Conservation (phyloP, 306 rosid species). For the Pterocarpus santalinus region DNA sequence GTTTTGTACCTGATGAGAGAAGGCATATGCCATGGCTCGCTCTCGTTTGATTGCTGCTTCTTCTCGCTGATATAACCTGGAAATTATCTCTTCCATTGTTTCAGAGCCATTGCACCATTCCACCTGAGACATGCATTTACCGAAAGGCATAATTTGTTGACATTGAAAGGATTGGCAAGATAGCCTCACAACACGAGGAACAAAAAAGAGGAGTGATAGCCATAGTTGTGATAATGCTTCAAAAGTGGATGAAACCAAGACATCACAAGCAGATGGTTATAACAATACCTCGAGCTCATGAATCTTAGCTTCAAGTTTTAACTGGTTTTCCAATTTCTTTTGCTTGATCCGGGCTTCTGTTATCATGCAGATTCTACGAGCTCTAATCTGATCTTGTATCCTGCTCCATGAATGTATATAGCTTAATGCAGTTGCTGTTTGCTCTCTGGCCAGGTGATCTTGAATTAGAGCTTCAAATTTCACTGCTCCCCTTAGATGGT, state of each 20-base stretch:
- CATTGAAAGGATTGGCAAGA: slow-evolving; percentile 26
- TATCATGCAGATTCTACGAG: slow-evolving; percentile 76
- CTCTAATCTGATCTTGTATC: slow-evolving; percentile 73
- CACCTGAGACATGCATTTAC: slow-evolving; percentile 52
- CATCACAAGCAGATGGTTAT: background rate
- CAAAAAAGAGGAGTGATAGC: background rate
- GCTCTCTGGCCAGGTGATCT: slow-evolving; percentile 65
- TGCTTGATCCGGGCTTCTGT: slow-evolving; percentile 69
- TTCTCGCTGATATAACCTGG: slow-evolving; percentile 75
- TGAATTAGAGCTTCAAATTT: slow-evolving; percentile 60
- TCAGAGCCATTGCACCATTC: slow-evolving; percentile 86
- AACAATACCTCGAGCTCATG: slow-evolving; percentile 75
- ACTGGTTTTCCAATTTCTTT: slow-evolving; percentile 69
- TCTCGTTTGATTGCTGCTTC: slow-evolving; percentile 78
- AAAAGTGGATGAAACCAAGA: background rate
- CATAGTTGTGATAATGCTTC: background rate
- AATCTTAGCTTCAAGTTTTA: slow-evolving; percentile 76
- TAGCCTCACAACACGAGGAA: background rate
- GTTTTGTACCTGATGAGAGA: slow-evolving; percentile 79
- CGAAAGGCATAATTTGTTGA: slow-evolving; percentile 22
- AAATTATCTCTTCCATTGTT: slow-evolving; percentile 83
- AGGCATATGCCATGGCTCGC: slow-evolving; percentile 89
- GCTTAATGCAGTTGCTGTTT: slow-evolving; percentile 63
- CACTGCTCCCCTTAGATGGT: slow-evolving; percentile 54
- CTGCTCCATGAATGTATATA: slow-evolving; percentile 80